Percentiles rank a stretch among this genome's conserved stretches.
Conservation (phyloP, 768 basidiomycete genomes). For the Kwoniella dejecticola region DNA sequence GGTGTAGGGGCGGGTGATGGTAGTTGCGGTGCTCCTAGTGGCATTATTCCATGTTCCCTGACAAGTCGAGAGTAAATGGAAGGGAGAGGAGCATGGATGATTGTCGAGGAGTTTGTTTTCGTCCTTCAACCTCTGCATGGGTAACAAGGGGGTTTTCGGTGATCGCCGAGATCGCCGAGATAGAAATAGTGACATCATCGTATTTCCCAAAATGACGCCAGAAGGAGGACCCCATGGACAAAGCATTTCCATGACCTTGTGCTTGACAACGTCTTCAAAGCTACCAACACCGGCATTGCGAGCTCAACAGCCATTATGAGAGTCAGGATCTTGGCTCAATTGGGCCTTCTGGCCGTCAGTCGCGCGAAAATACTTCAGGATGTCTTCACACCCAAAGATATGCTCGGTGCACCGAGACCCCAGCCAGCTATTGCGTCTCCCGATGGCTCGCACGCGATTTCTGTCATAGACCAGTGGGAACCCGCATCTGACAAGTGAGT, state of each 20-base stretch:
- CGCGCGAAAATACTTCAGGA: constrained; percentile 6
- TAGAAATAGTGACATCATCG: constrained; percentile 11
- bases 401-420: constrained; percentile 45
- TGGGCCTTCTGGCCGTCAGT: neutral
- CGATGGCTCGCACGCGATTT: constrained; percentile 23
- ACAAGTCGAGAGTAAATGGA: neutral
- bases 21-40: constrained; percentile 28
- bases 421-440: constrained; percentile 38
- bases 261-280: too few species aligned
- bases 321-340: neutral
- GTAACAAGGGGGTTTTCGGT: neutral
- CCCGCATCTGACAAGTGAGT: constrained; percentile 33
- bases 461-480: constrained; percentile 40
- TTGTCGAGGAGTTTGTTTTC: neutral
- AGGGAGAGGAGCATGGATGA: neutral
- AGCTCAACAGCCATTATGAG: too few species aligned
- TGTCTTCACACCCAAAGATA: constrained; percentile 43
- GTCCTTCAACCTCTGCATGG: neutral
- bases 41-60: constrained; percentile 13
- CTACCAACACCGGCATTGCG: too few species aligned
- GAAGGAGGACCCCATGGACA: neutral
- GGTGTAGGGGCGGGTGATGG: constrained; percentile 44
- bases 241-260: too few species aligned
- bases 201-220: constrained; percentile 8
- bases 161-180: constrained; percentile 1